phyloP scores from a whole-genome alignment of 495 filamentous ascomycete genomes.

The Cairneyella variabilis region DNA sequence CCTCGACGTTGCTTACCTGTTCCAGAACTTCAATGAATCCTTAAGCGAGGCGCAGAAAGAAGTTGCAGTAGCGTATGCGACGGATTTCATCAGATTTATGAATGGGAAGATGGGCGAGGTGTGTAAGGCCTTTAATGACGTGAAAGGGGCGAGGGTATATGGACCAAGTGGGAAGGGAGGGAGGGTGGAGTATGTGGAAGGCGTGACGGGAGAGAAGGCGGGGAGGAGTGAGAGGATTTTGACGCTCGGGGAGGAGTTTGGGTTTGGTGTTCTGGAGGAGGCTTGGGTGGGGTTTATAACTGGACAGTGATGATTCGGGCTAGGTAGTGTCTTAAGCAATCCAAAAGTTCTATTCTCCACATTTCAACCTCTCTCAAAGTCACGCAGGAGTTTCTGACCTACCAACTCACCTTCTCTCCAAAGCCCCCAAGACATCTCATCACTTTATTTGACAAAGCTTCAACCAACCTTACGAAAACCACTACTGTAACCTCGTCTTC shows the following conservation, averaged over 20 bases:
- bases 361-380: too few relatives aligned
- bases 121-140: neutral
- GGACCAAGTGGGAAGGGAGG: neutral
- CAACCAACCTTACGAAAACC: too few relatives aligned
- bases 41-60: neutral
- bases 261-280: neutral
- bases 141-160: neutral
- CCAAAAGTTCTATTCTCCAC: too few relatives aligned
- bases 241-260: neutral
- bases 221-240: neutral
- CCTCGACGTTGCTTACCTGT: slow-evolving; percentile 1
- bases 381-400: too few relatives aligned
- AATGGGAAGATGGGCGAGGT: neutral
- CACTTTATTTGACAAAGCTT: too few relatives aligned
- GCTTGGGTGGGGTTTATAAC: neutral
- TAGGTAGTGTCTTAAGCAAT: too few relatives aligned
- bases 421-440: too few relatives aligned
- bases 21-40: slow-evolving; percentile 2
- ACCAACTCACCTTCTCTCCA: too few relatives aligned
- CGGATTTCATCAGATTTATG: neutral
- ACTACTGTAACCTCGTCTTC: too few relatives aligned
- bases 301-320: neutral
- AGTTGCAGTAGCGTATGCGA: neutral
- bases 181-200: neutral
- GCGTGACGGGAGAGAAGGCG: neutral